These are phyloP conservation scores for Aciculosporium take DNA, from an alignment of 2,329 filamentous ascomycete species.

Conservation along the genomic window DNA sequence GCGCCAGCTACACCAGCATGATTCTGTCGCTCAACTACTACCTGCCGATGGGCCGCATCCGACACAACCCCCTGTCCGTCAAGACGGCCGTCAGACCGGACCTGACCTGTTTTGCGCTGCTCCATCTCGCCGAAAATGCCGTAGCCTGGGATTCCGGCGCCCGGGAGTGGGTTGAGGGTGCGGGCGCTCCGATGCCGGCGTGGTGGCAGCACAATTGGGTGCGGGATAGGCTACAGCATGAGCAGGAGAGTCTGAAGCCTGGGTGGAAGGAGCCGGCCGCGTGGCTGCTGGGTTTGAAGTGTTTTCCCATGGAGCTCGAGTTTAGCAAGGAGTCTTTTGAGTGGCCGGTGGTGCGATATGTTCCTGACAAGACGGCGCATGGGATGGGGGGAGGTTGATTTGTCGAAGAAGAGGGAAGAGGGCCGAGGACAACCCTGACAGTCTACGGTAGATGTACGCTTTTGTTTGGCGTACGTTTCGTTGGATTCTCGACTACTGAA, in stretches of 20 bases:
- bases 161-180: neutral
- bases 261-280: neutral
- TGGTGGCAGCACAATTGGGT: constrained; percentile 1
- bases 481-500: too few relatives aligned
- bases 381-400: neutral
- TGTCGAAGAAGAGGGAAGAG: neutral
- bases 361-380: neutral
- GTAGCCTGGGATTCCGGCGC: neutral
- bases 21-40: neutral
- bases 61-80: neutral
- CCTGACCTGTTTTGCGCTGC: neutral
- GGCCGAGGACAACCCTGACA: too few relatives aligned
- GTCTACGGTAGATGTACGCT: too few relatives aligned
- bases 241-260: neutral
- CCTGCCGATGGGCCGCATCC: neutral
- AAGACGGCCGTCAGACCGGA: neutral
- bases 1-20: constrained; percentile 1
- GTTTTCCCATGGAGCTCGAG: neutral
- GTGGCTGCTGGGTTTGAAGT: neutral
- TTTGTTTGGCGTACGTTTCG: too few relatives aligned
- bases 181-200: neutral
- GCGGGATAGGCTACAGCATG: neutral
- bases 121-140: neutral
- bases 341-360: neutral
- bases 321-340: neutral